Conservation (phyloP, 2,329 filamentous ascomycete species). For the Stagonosporopsis cucurbitacearum region DNA sequence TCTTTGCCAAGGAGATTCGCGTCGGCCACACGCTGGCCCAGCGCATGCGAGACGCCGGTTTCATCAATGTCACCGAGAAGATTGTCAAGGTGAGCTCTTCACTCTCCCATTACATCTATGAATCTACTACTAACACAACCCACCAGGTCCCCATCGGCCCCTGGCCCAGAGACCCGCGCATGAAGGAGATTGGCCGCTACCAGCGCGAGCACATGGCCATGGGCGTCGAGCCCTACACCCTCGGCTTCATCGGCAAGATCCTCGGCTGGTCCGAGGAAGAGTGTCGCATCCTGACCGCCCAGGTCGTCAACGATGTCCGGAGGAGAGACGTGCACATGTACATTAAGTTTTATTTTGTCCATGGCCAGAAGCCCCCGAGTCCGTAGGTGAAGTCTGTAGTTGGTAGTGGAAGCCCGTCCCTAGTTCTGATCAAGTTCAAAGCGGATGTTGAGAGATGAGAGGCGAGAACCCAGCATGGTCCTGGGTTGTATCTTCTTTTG, state of each 20-base stretch:
- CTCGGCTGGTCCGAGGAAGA: slow-evolving; percentile 45
- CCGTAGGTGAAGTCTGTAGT: too few relatives aligned
- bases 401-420: too few relatives aligned
- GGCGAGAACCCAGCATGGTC: background rate
- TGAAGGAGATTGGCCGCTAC: slow-evolving; percentile 58
- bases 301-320: slow-evolving; percentile 42
- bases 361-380: slow-evolving; percentile 36
- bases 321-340: slow-evolving; percentile 40
- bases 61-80: slow-evolving; percentile 44
- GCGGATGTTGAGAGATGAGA: background rate
- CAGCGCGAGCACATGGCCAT: slow-evolving; percentile 46
- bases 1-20: slow-evolving; percentile 38
- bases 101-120: background rate
- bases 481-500: background rate
- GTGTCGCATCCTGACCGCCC: slow-evolving; percentile 44
- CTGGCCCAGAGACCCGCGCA: slow-evolving; percentile 57
- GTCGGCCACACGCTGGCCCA: slow-evolving; percentile 33
- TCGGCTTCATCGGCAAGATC: slow-evolving; percentile 46
- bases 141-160: slow-evolving; percentile 42
- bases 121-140: slow-evolving; percentile 11
- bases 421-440: too few relatives aligned
- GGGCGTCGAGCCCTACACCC: slow-evolving; percentile 46
- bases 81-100: slow-evolving; percentile 38
- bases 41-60: slow-evolving; percentile 40
- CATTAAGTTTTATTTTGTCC: slow-evolving; percentile 45